Conservation (phyloP, 2,329 filamentous ascomycete genomes). For the Knoxdaviesia capensis region DNA sequence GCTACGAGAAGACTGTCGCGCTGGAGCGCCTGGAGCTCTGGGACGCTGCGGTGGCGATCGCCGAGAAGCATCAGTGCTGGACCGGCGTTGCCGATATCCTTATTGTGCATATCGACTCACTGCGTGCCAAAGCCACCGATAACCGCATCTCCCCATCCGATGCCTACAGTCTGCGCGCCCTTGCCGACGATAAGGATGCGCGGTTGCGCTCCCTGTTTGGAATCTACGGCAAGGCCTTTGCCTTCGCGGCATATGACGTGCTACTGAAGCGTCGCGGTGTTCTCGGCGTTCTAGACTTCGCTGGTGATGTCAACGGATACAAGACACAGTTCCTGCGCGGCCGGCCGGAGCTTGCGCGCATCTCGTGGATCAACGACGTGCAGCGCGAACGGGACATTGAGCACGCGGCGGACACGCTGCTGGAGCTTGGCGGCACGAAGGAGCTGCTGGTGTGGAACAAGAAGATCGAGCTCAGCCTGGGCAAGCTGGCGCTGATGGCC, state of each 20-base stretch:
- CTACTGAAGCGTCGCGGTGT: slow-evolving; percentile 49
- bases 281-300: slow-evolving; percentile 48
- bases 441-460: slow-evolving; percentile 81
- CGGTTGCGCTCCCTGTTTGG: slow-evolving; percentile 34
- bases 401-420: slow-evolving; percentile 50
- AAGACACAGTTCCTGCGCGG: slow-evolving; percentile 64
- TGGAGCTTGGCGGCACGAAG: slow-evolving; percentile 45
- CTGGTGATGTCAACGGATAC: slow-evolving; percentile 45
- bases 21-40: slow-evolving; percentile 34
- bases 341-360: slow-evolving; percentile 49
- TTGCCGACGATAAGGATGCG: slow-evolving; percentile 21
- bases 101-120: slow-evolving; percentile 27
- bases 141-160: slow-evolving; percentile 11
- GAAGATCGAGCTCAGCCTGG: slow-evolving; percentile 77
- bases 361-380: slow-evolving; percentile 93
- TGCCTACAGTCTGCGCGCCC: slow-evolving; percentile 10
- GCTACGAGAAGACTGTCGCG: slow-evolving; percentile 28
- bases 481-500: slow-evolving; percentile 62
- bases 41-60: slow-evolving; percentile 35
- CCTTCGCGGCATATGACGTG: slow-evolving; percentile 61
- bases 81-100: slow-evolving; percentile 34
- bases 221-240: slow-evolving; percentile 45
- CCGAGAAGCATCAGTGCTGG: slow-evolving; percentile 35
- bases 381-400: slow-evolving; percentile 54
- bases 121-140: slow-evolving; percentile 12